Percentiles rank a stretch among this genome's conserved stretches.
Conservation (phyloP, 805 yeast genomes). For the Wickerhamiella dianesei region DNA sequence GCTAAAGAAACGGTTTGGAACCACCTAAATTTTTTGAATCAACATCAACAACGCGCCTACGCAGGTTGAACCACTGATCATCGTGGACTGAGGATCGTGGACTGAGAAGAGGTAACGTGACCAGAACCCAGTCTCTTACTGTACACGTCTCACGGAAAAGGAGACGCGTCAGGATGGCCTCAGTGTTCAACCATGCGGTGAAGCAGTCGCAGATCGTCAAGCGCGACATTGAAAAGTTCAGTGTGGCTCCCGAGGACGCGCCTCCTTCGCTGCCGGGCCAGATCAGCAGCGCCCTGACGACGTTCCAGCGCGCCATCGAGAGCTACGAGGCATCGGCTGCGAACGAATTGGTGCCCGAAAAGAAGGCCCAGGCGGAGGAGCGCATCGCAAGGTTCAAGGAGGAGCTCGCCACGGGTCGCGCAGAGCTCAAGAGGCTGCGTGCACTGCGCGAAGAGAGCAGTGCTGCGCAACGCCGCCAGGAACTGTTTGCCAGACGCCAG, state of each 20-base stretch:
- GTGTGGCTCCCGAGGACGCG: conserved; percentile 45
- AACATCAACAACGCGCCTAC: no score
- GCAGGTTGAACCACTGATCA: no score
- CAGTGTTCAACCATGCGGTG: conserved; percentile 77
- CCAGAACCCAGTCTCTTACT: not conserved
- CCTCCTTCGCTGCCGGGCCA: conserved; percentile 66
- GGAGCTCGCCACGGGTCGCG: conserved; percentile 31
- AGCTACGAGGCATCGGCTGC: conserved; percentile 47
- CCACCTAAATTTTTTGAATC: no score
- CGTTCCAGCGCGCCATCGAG: conserved; percentile 60
- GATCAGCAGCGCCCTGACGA: conserved; percentile 64
- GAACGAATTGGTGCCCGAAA: conserved; percentile 44
- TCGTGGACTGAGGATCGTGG: no score
- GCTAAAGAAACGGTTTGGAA: no score
- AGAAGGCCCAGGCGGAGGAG: conserved; percentile 42
- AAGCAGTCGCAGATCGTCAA: conserved; percentile 67
- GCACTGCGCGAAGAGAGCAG: conserved; percentile 40
- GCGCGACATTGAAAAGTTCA: conserved; percentile 50
- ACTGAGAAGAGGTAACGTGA: not conserved
- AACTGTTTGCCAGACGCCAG: conserved; percentile 42
- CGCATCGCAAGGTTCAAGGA: conserved; percentile 45
- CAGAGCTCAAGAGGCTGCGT: conserved; percentile 42
- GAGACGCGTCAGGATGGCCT: conserved; percentile 36
- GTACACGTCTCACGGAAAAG: not conserved
- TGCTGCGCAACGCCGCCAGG: conserved; percentile 36